A percentile compares a stretch with the other conserved stretches of the same genome.
phyloP scores from a whole-genome alignment of 495 filamentous ascomycete genomes.

The Hyaloscypha hepaticicola region DNA sequence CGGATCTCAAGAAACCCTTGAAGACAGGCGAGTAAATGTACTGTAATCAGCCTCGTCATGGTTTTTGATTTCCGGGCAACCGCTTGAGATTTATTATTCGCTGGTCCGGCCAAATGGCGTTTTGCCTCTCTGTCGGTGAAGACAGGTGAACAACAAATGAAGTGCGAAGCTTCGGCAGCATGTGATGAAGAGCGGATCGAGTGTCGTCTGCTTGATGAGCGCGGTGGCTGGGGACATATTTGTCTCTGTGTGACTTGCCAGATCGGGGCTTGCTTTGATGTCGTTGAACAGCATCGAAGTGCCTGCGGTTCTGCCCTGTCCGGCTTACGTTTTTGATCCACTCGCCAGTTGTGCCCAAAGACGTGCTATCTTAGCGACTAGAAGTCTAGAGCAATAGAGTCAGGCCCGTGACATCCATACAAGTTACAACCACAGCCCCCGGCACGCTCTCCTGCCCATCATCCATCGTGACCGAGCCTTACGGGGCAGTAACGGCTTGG shows the following conservation, averaged over 20 bases:
- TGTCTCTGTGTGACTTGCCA: not conserved
- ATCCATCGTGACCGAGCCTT: not conserved
- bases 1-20: not conserved
- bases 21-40: not conserved
- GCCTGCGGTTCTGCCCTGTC: not conserved
- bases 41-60: constrained; percentile 7
- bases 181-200: not conserved
- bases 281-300: not conserved
- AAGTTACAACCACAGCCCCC: not conserved
- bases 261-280: constrained; percentile 1
- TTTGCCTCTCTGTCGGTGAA: constrained; percentile 21
- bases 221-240: not conserved
- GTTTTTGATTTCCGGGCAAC: not conserved
- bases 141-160: constrained; percentile 1
- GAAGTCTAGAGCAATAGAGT: not conserved
- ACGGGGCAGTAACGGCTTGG: not conserved
- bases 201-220: not conserved
- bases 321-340: constrained; percentile 1
- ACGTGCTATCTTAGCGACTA: not conserved
- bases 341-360: no score
- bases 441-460: not conserved
- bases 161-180: not conserved
- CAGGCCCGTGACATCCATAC: not conserved
- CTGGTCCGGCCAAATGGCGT: not conserved
- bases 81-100: not conserved